phyloP scores from a whole-genome alignment of 352 stramenopile species.

The Phytopythium delawarense region DNA sequence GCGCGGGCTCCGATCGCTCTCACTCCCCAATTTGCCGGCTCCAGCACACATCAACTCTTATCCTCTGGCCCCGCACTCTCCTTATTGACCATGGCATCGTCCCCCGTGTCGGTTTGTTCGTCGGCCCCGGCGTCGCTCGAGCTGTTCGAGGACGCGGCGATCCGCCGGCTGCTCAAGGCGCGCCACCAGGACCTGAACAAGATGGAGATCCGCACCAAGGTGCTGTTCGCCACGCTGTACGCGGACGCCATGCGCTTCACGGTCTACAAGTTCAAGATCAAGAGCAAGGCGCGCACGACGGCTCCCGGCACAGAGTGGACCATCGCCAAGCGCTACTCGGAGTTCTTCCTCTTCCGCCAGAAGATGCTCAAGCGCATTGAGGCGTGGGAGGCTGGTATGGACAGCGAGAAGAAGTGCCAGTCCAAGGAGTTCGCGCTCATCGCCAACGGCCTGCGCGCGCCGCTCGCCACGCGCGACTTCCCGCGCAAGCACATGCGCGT shows the following conservation, averaged over 20 bases:
- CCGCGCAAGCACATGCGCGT: slow-evolving; percentile 57
- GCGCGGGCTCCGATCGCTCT: background rate
- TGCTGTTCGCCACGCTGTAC: slow-evolving; percentile 33
- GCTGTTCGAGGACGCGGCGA: slow-evolving; percentile 18
- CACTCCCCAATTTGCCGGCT: slow-evolving; percentile 10
- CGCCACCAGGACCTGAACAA: slow-evolving; percentile 45
- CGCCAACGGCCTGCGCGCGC: slow-evolving; percentile 33
- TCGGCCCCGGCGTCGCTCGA: slow-evolving; percentile 8
- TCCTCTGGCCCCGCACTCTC: too few relatives aligned
- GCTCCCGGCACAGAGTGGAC: slow-evolving; percentile 35
- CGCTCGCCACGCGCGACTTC: slow-evolving; percentile 39
- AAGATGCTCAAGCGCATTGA: slow-evolving; percentile 41
- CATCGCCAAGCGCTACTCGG: slow-evolving; percentile 58
- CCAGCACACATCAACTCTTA: background rate
- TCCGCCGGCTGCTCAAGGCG: slow-evolving; percentile 36
- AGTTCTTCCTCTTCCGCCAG: slow-evolving; percentile 56
- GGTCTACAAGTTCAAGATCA: slow-evolving; percentile 61
- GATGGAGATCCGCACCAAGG: slow-evolving; percentile 43
- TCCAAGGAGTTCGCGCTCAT: slow-evolving; percentile 44
- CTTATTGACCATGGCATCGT: background rate
- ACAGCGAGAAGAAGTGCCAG: slow-evolving; percentile 18
- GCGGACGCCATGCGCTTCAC: slow-evolving; percentile 46
- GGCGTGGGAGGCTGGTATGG: slow-evolving; percentile 35
- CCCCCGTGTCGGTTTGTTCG: background rate
- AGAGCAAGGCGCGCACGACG: slow-evolving; percentile 22